These are phyloP conservation scores for Papiliotrema nemorosa DNA, from an alignment of 1,284 basidiomycete species.

Conservation along the genomic window DNA sequence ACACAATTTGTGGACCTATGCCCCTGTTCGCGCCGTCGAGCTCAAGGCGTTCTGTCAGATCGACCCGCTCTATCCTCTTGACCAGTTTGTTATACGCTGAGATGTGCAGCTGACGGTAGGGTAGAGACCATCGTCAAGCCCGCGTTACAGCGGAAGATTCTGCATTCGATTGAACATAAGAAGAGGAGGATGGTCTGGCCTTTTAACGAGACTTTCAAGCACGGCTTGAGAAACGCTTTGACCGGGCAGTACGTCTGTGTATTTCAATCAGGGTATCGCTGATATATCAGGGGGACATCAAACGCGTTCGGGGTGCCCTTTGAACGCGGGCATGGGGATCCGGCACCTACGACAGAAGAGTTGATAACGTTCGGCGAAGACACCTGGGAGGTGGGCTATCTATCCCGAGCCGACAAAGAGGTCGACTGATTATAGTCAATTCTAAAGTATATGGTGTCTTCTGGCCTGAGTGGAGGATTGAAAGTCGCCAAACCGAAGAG, in stretches of 20 bases:
- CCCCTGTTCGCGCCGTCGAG: constrained; percentile 63
- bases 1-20: constrained; percentile 87
- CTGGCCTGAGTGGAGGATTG: constrained; percentile 61
- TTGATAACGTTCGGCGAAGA: constrained; percentile 83
- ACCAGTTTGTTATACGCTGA: constrained; percentile 20
- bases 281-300: constrained; percentile 66
- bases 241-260: constrained; percentile 72
- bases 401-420: neutral
- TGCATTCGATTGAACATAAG: constrained; percentile 50
- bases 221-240: constrained; percentile 77
- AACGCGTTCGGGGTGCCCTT: constrained; percentile 87
- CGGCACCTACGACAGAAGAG: constrained; percentile 53
- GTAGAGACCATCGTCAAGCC: constrained; percentile 64
- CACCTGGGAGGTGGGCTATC: constrained; percentile 78
- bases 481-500: constrained; percentile 58
- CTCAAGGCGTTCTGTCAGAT: constrained; percentile 79
- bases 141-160: constrained; percentile 69
- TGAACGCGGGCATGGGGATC: constrained; percentile 54
- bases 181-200: constrained; percentile 56
- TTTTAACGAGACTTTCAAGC: constrained; percentile 72
- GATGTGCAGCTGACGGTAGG: constrained; percentile 50
- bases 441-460: constrained; percentile 97
- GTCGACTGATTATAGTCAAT: constrained; percentile 63
- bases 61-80: constrained; percentile 39
- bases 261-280: constrained; percentile 8